A percentile compares a stretch with the other conserved stretches of the same genome.
phyloP scores from a whole-genome alignment of 1,284 basidiomycete species.

The Dichomitus squalens region DNA sequence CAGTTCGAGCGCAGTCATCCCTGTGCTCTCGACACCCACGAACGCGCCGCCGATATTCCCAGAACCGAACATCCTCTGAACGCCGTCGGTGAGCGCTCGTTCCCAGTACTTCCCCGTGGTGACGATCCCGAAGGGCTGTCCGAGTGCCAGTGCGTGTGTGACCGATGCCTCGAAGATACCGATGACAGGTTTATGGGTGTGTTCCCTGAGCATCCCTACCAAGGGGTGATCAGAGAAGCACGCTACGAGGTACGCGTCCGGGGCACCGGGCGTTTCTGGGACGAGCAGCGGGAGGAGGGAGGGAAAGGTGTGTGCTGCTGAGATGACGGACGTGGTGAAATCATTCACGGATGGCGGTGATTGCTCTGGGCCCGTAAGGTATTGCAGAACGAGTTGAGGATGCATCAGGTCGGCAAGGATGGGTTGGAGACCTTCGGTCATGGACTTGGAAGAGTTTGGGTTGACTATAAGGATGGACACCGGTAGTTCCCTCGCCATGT shows the following conservation, averaged over 20 bases:
- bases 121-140: slow-evolving; percentile 47
- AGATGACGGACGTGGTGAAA: slow-evolving; percentile 38
- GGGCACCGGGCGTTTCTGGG: not conserved
- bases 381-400: slow-evolving; percentile 22
- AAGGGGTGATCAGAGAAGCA: slow-evolving; percentile 56
- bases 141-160: slow-evolving; percentile 34
- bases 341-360: slow-evolving; percentile 46
- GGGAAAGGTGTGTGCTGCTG: slow-evolving; percentile 39
- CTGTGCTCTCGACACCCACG: slow-evolving; percentile 46
- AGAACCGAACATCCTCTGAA: slow-evolving; percentile 22
- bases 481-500: not conserved
- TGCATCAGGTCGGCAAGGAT: slow-evolving; percentile 32
- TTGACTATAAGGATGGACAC: slow-evolving; percentile 47
- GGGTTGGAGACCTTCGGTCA: slow-evolving; percentile 43
- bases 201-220: slow-evolving; percentile 40
- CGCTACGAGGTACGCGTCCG: slow-evolving; percentile 44
- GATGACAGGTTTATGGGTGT: slow-evolving; percentile 38
- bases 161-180: slow-evolving; percentile 53
- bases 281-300: slow-evolving; percentile 20
- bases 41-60: slow-evolving; percentile 26
- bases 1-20: slow-evolving; percentile 45
- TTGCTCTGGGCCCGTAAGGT: slow-evolving; percentile 40
- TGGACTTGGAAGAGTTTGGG: slow-evolving; percentile 48
- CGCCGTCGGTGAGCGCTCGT: slow-evolving; percentile 34
- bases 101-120: slow-evolving; percentile 51